phyloP scores from a whole-genome alignment of 2,329 filamentous ascomycete genomes.

The Stachybotrys chartarum region DNA sequence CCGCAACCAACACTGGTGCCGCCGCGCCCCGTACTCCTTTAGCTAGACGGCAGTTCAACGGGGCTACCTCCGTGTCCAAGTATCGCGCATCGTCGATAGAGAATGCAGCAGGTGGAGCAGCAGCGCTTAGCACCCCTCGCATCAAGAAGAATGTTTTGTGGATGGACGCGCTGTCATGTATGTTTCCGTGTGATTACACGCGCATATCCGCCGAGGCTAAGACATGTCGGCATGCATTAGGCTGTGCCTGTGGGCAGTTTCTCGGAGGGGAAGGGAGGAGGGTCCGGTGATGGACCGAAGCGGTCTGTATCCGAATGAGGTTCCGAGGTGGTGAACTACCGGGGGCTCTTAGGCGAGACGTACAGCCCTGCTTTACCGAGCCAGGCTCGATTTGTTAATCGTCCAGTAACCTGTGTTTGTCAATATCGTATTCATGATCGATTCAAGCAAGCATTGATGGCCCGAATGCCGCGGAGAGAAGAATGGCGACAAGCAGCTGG shows the following conservation, averaged over 20 bases:
- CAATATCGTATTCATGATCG: too few relatives aligned
- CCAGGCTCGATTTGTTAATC: too few relatives aligned
- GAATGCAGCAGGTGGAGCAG: neutral
- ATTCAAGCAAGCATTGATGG: too few relatives aligned
- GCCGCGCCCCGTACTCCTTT: too few relatives aligned
- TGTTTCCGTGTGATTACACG: constrained; percentile 13
- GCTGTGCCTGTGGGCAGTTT: neutral
- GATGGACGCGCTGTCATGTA: constrained; percentile 4
- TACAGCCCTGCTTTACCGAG: too few relatives aligned
- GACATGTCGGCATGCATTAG: constrained; percentile 12
- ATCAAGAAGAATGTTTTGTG: neutral
- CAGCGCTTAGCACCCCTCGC: neutral
- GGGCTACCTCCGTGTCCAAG: neutral
- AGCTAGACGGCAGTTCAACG: neutral
- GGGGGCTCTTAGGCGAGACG: neutral
- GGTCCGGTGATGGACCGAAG: neutral
- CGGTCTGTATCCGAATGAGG: neutral
- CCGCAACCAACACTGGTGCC: neutral
- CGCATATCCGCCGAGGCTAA: constrained; percentile 22
- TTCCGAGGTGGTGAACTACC: neutral
- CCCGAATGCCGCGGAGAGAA: too few relatives aligned
- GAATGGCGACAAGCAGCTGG: too few relatives aligned
- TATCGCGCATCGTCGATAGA: neutral
- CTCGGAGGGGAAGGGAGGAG: neutral
- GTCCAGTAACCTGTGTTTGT: too few relatives aligned